A percentile compares a stretch with the other conserved stretches of the same genome.
phyloP scores from a whole-genome alignment of 2,329 filamentous ascomycete species.

The Hawksworthiomyces lignivorus region DNA sequence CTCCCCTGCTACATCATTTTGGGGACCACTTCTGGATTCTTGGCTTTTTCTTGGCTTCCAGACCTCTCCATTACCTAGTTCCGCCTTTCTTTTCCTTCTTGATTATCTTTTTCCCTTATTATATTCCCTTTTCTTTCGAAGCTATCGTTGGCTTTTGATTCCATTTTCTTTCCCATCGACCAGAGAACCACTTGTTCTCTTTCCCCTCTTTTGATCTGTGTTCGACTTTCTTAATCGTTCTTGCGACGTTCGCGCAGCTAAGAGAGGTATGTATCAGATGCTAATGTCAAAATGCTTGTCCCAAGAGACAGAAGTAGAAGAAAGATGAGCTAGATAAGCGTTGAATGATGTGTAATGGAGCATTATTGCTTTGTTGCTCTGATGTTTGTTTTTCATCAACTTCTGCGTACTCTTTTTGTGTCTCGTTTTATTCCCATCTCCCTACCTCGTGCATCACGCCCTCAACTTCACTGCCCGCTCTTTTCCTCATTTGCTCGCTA shows the following conservation, averaged over 20 bases:
- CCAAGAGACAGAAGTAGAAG: too few species aligned
- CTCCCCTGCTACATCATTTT: too few species aligned
- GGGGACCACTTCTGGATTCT: slow-evolving; percentile 10
- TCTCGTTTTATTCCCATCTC: not conserved
- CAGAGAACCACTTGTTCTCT: too few species aligned
- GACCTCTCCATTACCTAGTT: too few species aligned
- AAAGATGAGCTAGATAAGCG: too few species aligned
- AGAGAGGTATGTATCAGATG: too few species aligned
- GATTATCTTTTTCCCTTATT: not conserved
- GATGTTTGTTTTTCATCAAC: not conserved
- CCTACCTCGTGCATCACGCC: not conserved
- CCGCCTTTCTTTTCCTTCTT: not conserved
- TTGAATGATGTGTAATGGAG: too few species aligned
- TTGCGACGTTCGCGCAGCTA: too few species aligned
- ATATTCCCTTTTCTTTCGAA: too few species aligned
- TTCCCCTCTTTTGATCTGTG: too few species aligned
- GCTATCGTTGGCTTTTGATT: not conserved
- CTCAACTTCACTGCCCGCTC: not conserved
- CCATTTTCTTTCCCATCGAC: slow-evolving; percentile 1
- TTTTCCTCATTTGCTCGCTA: not conserved
- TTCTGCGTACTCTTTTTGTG: not conserved
- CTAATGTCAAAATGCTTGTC: too few species aligned
- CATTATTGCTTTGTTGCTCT: not conserved
- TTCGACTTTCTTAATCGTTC: too few species aligned
- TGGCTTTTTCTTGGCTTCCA: slow-evolving; percentile 3